Conservation (phyloP, 2,329 filamentous ascomycete genomes). For the Aspergillus awamori region DNA sequence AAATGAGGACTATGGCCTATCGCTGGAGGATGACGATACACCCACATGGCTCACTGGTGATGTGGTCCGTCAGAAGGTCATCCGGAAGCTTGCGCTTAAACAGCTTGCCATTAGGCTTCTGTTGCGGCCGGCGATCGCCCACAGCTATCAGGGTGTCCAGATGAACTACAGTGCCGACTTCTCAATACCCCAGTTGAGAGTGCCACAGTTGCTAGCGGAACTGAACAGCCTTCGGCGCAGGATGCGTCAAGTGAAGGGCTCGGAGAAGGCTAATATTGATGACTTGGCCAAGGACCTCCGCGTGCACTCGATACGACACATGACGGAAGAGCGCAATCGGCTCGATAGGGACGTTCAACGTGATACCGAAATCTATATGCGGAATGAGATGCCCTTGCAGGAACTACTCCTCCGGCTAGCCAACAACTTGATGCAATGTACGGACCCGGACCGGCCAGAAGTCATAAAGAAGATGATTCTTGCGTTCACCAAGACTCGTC, state of each 20-base stretch:
- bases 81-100: slow-evolving; percentile 43
- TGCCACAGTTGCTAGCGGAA: slow-evolving; percentile 37
- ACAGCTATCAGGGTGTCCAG: slow-evolving; percentile 39
- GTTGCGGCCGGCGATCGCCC: slow-evolving; percentile 43
- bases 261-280: slow-evolving; percentile 28
- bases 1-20: slow-evolving; percentile 23
- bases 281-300: slow-evolving; percentile 37
- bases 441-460: slow-evolving; percentile 41
- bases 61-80: slow-evolving; percentile 38
- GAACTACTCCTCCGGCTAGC: slow-evolving; percentile 41
- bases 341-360: slow-evolving; percentile 35
- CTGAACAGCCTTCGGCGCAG: slow-evolving; percentile 37
- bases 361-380: slow-evolving; percentile 34
- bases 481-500: slow-evolving; percentile 41
- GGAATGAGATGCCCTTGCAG: slow-evolving; percentile 35
- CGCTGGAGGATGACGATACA: slow-evolving; percentile 24
- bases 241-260: slow-evolving; percentile 35
- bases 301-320: slow-evolving; percentile 21
- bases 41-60: slow-evolving; percentile 35
- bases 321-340: slow-evolving; percentile 20
- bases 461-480: slow-evolving; percentile 39
- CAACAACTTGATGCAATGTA: slow-evolving; percentile 38
- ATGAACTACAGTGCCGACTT: slow-evolving; percentile 36
- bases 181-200: slow-evolving; percentile 33
- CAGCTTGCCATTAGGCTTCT: slow-evolving; percentile 45